Percentiles rank a stretch among this genome's conserved stretches.
phyloP scores from a whole-genome alignment of 2,329 filamentous ascomycete genomes.

The Fusarium nematophilum region DNA sequence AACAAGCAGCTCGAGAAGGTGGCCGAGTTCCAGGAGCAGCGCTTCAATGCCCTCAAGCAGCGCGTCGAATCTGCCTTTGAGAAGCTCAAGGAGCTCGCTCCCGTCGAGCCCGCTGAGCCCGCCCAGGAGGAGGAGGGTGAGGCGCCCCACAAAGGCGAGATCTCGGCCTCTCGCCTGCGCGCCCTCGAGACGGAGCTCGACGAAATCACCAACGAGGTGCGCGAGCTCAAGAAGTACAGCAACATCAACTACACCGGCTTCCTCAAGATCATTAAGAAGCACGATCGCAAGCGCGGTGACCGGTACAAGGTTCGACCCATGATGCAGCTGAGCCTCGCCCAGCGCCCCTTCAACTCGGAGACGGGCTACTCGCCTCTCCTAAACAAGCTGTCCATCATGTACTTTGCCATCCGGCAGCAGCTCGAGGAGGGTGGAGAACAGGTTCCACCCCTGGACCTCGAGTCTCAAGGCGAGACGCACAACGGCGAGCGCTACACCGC shows the following conservation, averaged over 20 bases:
- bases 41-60: conserved; percentile 68
- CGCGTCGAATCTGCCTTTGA: conserved; percentile 69
- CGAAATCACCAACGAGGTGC: conserved; percentile 87
- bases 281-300: conserved; percentile 90
- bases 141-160: conserved; percentile 58
- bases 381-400: conserved; percentile 93
- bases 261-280: conserved; percentile 98
- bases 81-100: conserved; percentile 82
- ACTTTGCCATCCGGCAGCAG: conserved; percentile 90
- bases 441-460: conserved; percentile 58
- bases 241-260: conserved; percentile 98
- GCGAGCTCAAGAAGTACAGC: conserved; percentile 94
- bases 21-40: conserved; percentile 85
- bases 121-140: conserved; percentile 69
- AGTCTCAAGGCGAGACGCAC: conserved; percentile 66
- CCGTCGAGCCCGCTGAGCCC: conserved; percentile 46
- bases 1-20: conserved; percentile 97
- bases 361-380: conserved; percentile 87
- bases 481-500: conserved; percentile 82
- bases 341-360: conserved; percentile 94
- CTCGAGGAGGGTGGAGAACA: conserved; percentile 67
- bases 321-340: conserved; percentile 89
- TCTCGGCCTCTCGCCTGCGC: conserved; percentile 67
- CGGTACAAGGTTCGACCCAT: conserved; percentile 91
- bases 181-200: conserved; percentile 85